Conservation (phyloP, 768 basidiomycete genomes). For the Favolaschia claudopus region DNA sequence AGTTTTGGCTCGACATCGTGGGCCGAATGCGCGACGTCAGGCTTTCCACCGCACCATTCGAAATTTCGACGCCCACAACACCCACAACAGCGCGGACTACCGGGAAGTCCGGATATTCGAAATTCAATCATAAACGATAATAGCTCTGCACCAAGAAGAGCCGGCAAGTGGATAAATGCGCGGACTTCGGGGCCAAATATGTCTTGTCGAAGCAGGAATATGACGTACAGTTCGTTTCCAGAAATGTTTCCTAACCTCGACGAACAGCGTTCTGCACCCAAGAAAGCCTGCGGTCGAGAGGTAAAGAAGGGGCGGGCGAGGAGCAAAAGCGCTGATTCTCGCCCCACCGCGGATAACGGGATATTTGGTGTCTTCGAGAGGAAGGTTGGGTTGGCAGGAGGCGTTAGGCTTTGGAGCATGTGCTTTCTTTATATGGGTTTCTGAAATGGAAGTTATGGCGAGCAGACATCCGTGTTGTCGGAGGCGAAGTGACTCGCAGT, state of each 20-base stretch:
- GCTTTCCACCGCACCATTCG: too few species aligned
- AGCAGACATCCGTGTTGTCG: too few species aligned
- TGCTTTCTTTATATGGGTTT: too few species aligned
- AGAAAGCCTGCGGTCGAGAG: constrained; percentile 3
- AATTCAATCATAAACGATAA: constrained; percentile 12
- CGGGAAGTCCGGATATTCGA: constrained; percentile 16
- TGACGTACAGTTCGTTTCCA: constrained; percentile 20
- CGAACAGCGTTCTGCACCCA: not conserved
- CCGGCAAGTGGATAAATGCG: constrained; percentile 13
- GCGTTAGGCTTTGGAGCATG: too few species aligned
- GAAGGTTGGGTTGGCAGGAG: too few species aligned
- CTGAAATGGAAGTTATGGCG: too few species aligned
- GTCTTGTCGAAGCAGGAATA: not conserved
- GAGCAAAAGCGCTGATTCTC: constrained; percentile 8
- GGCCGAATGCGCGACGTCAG: constrained; percentile 18
- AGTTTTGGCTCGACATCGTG: constrained; percentile 24
- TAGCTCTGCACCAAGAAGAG: constrained; percentile 14
- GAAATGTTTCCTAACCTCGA: constrained; percentile 5
- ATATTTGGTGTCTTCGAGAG: too few species aligned
- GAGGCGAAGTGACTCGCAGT: too few species aligned
- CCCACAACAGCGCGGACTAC: constrained; percentile 22
- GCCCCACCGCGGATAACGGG: constrained; percentile 4
- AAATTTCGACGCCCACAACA: too few species aligned
- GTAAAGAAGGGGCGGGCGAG: constrained; percentile 16
- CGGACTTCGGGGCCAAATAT: constrained; percentile 4